A percentile compares a stretch with the other conserved stretches of the same genome.
These are phyloP conservation scores for Rhizopogon sp. DNA, from an alignment of 768 basidiomycete genomes.

Conservation along the genomic window DNA sequence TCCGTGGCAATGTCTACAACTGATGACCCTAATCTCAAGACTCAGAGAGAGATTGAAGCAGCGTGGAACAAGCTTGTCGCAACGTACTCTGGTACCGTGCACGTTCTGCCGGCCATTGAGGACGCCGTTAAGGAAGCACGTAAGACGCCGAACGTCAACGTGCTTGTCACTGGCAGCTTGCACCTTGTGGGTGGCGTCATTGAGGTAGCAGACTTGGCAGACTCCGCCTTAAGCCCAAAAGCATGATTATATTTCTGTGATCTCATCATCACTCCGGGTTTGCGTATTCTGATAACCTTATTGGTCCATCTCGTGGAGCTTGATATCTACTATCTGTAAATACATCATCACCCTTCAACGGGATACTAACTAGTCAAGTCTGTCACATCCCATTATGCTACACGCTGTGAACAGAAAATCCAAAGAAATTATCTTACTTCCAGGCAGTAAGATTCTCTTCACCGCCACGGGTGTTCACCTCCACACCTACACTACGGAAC, in stretches of 20 bases:
- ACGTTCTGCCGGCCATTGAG: conserved; percentile 84
- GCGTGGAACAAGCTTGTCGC: conserved; percentile 70
- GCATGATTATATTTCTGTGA: not conserved
- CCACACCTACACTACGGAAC: conserved; percentile 4
- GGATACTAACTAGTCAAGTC: conserved; percentile 4
- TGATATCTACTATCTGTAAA: conserved; percentile 2
- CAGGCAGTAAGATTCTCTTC: conserved; percentile 1
- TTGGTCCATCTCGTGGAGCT: not conserved
- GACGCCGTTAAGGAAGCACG: conserved; percentile 63
- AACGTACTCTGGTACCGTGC: conserved; percentile 55
- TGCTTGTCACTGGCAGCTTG: conserved; percentile 90
- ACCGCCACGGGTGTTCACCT: conserved; percentile 5
- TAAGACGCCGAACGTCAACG: conserved; percentile 34
- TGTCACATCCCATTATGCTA: not conserved
- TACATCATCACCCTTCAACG: conserved; percentile 32
- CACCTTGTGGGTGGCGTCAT: conserved; percentile 93
- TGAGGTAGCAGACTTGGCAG: conserved; percentile 74
- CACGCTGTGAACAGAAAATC: not conserved
- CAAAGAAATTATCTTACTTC: not conserved
- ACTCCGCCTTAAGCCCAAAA: not conserved
- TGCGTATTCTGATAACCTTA: not conserved
- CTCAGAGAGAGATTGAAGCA: conserved; percentile 69
- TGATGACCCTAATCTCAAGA: conserved; percentile 62
- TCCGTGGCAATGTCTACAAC: conserved; percentile 57
- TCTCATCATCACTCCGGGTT: not conserved